Percentiles rank a stretch among this genome's conserved stretches.
These are phyloP conservation scores for Mortierella alpina DNA, from an alignment of 192 early-diverging fungal genomes.

Conservation along the genomic window DNA sequence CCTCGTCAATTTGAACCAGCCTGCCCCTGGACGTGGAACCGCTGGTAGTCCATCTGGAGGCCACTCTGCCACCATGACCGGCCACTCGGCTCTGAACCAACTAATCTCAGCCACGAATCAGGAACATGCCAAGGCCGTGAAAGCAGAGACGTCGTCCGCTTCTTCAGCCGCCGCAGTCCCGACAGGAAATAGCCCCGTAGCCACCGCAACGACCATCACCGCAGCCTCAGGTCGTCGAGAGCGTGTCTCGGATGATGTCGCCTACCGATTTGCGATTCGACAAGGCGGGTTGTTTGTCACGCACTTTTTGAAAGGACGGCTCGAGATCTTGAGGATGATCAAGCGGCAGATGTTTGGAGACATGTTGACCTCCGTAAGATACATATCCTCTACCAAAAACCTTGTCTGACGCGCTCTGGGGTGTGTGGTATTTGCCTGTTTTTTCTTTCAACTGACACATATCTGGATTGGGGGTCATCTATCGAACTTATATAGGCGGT, in stretches of 20 bases:
- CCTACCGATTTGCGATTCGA: conserved; percentile 56
- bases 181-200: neutral
- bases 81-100: conserved; percentile 42
- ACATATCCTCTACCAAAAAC: neutral
- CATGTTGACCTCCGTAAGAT: conserved; percentile 53
- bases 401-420: neutral
- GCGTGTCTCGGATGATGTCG: conserved; percentile 39
- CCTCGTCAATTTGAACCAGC: conserved; percentile 34
- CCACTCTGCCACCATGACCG: neutral
- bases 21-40: neutral
- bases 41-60: neutral
- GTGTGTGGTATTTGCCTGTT: neutral
- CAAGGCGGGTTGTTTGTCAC: conserved; percentile 58
- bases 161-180: neutral
- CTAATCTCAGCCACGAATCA: conserved; percentile 39
- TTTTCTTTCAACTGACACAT: neutral
- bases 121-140: conserved; percentile 24
- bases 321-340: conserved; percentile 57
- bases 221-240: conserved; percentile 4
- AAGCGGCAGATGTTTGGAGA: conserved; percentile 57
- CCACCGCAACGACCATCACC: neutral
- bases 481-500: conserved; percentile 28
- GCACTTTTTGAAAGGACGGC: conserved; percentile 54
- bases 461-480: neutral
- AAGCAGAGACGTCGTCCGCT: conserved; percentile 17